Conservation (phyloP, 2,329 filamentous ascomycete genomes). For the Hypoxylon rubiginosum region DNA sequence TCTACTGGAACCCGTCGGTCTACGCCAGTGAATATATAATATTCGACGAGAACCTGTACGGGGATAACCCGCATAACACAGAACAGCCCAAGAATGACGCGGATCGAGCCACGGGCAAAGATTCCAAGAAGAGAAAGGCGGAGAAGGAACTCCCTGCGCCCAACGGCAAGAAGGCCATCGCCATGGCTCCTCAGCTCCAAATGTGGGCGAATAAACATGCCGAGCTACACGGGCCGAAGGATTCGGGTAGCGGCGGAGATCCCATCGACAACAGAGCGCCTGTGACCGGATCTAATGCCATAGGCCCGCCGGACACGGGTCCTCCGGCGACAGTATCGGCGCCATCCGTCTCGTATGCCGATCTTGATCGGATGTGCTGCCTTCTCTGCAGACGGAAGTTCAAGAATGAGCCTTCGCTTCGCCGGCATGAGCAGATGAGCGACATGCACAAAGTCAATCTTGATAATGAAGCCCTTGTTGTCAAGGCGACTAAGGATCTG, state of each 20-base stretch:
- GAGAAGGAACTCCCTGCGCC: conserved; percentile 58
- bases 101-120: conserved; percentile 50
- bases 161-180: conserved; percentile 63
- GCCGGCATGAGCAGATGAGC: conserved; percentile 61
- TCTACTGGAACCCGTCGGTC: conserved; percentile 82
- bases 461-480: conserved; percentile 47
- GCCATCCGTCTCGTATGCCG: conserved; percentile 70
- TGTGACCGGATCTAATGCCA: conserved; percentile 46
- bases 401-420: conserved; percentile 55
- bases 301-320: conserved; percentile 36
- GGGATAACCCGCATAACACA: conserved; percentile 56
- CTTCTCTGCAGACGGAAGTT: conserved; percentile 60
- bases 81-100: conserved; percentile 54
- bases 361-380: conserved; percentile 62
- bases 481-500: conserved; percentile 50
- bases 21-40: conserved; percentile 77
- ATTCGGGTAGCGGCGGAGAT: conserved; percentile 49
- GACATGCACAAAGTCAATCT: conserved; percentile 58
- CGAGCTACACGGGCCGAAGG: conserved; percentile 71
- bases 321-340: conserved; percentile 46
- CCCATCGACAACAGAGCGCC: conserved; percentile 50
- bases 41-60: conserved; percentile 63
- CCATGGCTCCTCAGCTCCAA: conserved; percentile 74
- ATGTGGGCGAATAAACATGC: conserved; percentile 80
- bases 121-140: conserved; percentile 60